Evolutionary conservation across 192 early-diverging fungal species (phyloP).

Genomic region (Coemansia furcata): DNA sequence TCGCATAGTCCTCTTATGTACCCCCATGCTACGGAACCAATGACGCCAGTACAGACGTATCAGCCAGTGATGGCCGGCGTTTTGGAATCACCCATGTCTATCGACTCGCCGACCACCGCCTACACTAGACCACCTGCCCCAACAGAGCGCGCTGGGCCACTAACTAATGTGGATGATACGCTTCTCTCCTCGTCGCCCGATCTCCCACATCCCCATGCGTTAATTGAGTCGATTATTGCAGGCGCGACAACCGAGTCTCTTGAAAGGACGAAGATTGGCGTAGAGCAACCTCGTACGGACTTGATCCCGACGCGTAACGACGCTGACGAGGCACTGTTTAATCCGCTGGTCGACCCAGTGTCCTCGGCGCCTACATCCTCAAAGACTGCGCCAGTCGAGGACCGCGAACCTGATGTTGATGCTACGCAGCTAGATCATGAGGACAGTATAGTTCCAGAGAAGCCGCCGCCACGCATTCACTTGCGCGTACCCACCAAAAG

Average conservation of each 20-base stretch:
- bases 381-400: neutral
- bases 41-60: neutral
- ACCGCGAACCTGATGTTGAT: neutral
- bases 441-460: neutral
- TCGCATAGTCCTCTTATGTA: neutral
- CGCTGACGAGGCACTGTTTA: slow-evolving; percentile 7
- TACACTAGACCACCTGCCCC: neutral
- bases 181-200: neutral
- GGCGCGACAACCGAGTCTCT: neutral
- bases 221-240: neutral
- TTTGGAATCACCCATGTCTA: slow-evolving; percentile 10
- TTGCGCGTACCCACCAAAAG: slow-evolving; percentile 7
- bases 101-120: neutral
- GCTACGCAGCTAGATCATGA: neutral
- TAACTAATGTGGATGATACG: neutral
- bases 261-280: neutral
- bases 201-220: neutral
- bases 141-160: neutral
- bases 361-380: neutral
- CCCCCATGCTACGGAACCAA: neutral
- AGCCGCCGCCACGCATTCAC: neutral
- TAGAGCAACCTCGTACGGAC: neutral
- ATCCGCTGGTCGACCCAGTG: slow-evolving; percentile 8
- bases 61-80: neutral
- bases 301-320: neutral